Percentiles rank a stretch among this genome's conserved stretches.
phyloP scores from a whole-genome alignment of 2,329 filamentous ascomycete species.

The Hypocrella siamensis region DNA sequence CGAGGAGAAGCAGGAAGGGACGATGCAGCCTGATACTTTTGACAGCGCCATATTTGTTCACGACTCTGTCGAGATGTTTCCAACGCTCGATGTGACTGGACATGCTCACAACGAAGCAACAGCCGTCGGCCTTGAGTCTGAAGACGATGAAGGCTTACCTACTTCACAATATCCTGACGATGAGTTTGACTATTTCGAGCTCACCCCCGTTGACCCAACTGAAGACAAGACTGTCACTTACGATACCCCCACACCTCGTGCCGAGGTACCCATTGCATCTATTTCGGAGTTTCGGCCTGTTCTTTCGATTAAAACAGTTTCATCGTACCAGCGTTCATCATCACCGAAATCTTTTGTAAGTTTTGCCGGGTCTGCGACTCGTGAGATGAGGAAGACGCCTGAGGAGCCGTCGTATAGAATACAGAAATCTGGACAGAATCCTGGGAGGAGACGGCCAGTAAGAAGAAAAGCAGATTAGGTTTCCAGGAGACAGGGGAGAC shows the following conservation, averaged over 20 bases:
- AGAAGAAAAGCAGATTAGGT: slow-evolving; percentile 25
- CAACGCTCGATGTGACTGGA: slow-evolving; percentile 10
- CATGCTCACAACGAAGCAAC: slow-evolving; percentile 13
- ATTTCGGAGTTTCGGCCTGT: slow-evolving; percentile 21
- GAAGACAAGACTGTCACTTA: slow-evolving; percentile 8
- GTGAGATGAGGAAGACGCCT: slow-evolving; percentile 26
- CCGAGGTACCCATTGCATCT: slow-evolving; percentile 16
- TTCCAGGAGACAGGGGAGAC: slow-evolving; percentile 8
- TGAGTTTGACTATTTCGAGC: slow-evolving; percentile 15
- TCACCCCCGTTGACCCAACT: too few relatives aligned
- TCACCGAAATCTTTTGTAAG: slow-evolving; percentile 18
- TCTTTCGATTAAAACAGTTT: slow-evolving; percentile 15
- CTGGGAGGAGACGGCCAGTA: slow-evolving; percentile 22
- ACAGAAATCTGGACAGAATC: slow-evolving; percentile 28
- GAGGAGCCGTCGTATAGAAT: slow-evolving; percentile 30
- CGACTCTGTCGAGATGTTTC: slow-evolving; percentile 23
- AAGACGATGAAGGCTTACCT: slow-evolving; percentile 20
- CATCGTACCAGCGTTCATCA: slow-evolving; percentile 17
- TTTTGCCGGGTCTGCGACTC: slow-evolving; percentile 7
- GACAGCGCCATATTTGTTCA: slow-evolving; percentile 29
- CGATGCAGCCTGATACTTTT: slow-evolving; percentile 27
- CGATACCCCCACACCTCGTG: slow-evolving; percentile 28
- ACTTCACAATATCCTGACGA: slow-evolving; percentile 24
- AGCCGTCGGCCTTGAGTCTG: slow-evolving; percentile 15
- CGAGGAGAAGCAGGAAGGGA: slow-evolving; percentile 29